These are phyloP conservation scores for Purpureocillium lavendulum DNA, from an alignment of 2,329 filamentous ascomycete genomes.

Conservation along the genomic window DNA sequence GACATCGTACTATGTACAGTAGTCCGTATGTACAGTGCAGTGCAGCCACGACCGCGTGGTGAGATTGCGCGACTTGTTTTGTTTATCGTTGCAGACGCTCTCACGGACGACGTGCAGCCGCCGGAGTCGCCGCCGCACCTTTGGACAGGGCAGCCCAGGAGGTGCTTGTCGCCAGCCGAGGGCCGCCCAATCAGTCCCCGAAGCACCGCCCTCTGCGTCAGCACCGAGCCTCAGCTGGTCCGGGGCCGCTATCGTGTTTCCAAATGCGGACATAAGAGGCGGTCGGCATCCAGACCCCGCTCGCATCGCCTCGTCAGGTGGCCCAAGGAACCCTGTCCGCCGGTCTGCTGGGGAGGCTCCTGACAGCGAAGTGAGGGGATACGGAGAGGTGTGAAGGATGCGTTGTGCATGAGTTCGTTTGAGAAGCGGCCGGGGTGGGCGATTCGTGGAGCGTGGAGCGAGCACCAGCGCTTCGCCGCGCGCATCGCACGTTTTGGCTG, in stretches of 20 bases:
- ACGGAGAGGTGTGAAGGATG: constrained; percentile 15
- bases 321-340: neutral
- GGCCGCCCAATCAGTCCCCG: constrained; percentile 1
- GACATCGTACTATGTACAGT: too few relatives aligned
- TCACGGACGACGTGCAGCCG: too few relatives aligned
- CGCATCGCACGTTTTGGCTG: too few relatives aligned
- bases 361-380: constrained; percentile 17
- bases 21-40: too few relatives aligned
- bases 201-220: constrained; percentile 1
- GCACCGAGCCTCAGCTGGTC: constrained; percentile 2
- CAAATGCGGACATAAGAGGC: constrained; percentile 4
- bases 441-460: neutral
- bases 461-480: too few relatives aligned
- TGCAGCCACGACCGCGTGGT: too few relatives aligned
- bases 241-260: neutral
- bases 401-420: constrained; percentile 17
- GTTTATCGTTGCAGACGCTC: too few relatives aligned
- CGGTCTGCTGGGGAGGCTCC: constrained; percentile 11
- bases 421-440: constrained; percentile 13
- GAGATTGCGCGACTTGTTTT: too few relatives aligned
- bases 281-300: neutral
- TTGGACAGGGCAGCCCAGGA: too few relatives aligned
- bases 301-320: neutral
- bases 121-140: too few relatives aligned
- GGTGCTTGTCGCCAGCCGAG: neutral